Evolutionary conservation across 805 yeast genomes (phyloP).

Genomic region (Lipomyces lipofer): DNA sequence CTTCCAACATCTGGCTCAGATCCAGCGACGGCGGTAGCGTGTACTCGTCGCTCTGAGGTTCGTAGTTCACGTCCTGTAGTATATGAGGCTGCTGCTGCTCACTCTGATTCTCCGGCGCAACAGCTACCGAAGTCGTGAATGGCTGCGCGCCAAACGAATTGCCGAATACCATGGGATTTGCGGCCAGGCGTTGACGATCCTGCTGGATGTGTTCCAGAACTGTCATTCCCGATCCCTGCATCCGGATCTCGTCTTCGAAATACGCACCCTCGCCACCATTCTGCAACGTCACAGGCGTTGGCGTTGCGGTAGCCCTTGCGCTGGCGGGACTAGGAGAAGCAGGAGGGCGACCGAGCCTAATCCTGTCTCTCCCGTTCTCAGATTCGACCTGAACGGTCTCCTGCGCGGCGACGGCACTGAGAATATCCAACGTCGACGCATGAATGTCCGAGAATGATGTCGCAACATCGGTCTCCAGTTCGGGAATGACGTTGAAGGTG

Average conservation of each 20-base stretch:
- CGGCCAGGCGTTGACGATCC: not conserved
- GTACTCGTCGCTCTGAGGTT: not conserved
- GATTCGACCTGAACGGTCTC: too few species aligned
- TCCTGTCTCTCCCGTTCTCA: not conserved
- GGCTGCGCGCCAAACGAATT: not conserved
- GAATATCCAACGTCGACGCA: conserved; percentile 17
- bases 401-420: conserved; percentile 12
- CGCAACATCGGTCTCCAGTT: not conserved
- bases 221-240: conserved; percentile 12
- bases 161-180: not conserved
- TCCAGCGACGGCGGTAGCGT: conserved; percentile 1
- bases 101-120: not conserved
- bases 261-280: not conserved
- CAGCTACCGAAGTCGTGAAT: not conserved
- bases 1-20: conserved; percentile 7
- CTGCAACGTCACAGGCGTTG: not conserved
- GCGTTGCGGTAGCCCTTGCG: not conserved
- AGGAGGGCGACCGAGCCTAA: not conserved
- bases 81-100: not conserved
- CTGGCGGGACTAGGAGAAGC: not conserved
- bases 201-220: conserved; percentile 10
- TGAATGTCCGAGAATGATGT: not conserved
- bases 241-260: conserved; percentile 13
- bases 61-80: conserved; percentile 2
- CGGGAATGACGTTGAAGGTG: not conserved